Evolutionary conservation across 73 alveolate species (phyloP), one percentile per base, ranked within the genome.

Genomic region (Loxodes magnus): DNA sequence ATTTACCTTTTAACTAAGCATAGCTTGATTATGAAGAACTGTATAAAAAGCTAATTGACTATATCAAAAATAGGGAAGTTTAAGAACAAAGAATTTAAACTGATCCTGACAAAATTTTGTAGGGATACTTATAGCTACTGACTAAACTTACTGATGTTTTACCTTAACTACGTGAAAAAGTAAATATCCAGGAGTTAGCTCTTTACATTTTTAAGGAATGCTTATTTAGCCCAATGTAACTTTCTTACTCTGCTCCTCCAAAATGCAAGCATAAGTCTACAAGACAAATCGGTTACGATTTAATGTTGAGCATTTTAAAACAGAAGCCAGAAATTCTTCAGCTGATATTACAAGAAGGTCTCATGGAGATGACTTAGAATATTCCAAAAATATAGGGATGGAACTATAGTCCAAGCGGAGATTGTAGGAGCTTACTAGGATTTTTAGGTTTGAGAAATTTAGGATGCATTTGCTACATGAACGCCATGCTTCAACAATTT

Each of bases 391-490:
- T 72, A 12, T 75, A 71, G 57, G 71, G 65, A 16, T 86, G 93
- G 92, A 70, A 79, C 33, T 81, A 79, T 51, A 54, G 68, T 17
- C 95, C 93, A 5, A 57, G 58, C 56, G 74, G 77, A 35, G 96
- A 90, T 31, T 42, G 60, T 30, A 69, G 71, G 43, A 58, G 60
- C 12, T 31, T 63, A 2, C 46, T 37, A 22, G 72, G 72, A 0
- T 85, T 57, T 51, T 56, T 52, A 15, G 99, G 99, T 4, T 64
- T 93, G 22, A 50, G 61, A 27, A 93, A 93, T 52, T 73, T 86
- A 3, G 94, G 96, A 7, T 67, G 94, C 15, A 89, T 82, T 25
- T 93, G 99, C 74, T 93, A 89, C 73, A 89, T 93, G 99, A 89
- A 67, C 60, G 74, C 97, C 5, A 86, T 93, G 90, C 79, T 93